Evolutionary conservation across 1,284 basidiomycete species (phyloP).

Genomic region (Malassezia equina): DNA sequence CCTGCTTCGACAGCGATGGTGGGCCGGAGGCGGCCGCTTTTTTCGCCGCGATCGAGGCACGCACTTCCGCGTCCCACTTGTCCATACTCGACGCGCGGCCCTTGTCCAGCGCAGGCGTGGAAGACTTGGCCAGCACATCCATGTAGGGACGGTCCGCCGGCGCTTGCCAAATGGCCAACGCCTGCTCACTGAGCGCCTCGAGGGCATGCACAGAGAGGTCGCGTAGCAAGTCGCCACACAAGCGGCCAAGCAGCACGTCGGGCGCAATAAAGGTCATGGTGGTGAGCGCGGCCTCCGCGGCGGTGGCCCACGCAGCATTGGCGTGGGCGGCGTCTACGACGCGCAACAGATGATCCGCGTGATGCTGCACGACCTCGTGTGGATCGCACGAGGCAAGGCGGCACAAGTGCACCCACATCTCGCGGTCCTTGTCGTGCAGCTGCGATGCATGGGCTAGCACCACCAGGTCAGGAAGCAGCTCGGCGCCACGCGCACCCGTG

Average conservation of each 20-base stretch:
- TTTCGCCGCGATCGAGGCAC: conserved; percentile 42
- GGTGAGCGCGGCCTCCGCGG: conserved; percentile 32
- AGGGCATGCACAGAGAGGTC: conserved; percentile 26
- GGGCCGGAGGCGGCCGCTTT: conserved; percentile 29
- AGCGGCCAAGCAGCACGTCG: conserved; percentile 25
- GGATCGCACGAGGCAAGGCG: conserved; percentile 32
- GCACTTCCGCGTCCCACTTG: conserved; percentile 45
- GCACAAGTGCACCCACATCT: conserved; percentile 39
- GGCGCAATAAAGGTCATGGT: conserved; percentile 38
- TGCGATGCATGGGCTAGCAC: conserved; percentile 36
- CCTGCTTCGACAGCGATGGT: conserved; percentile 37
- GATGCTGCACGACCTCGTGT: conserved; percentile 26
- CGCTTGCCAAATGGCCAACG: conserved; percentile 41
- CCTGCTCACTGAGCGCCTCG: conserved; percentile 25
- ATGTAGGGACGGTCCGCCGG: conserved; percentile 30
- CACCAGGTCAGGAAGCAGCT: conserved; percentile 34
- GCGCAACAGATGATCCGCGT: conserved; percentile 24
- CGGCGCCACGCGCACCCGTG: conserved; percentile 16
- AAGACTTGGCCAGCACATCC: conserved; percentile 30
- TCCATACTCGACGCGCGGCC: conserved; percentile 38
- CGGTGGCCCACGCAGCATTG: conserved; percentile 21
- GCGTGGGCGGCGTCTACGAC: conserved; percentile 21
- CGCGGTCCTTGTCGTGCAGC: conserved; percentile 27
- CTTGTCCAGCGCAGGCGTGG: conserved; percentile 17
- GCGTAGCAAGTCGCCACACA: conserved; percentile 25